phyloP scores from a whole-genome alignment of 106 monocot genomes.

The Dioscorea zingiberensis region DNA sequence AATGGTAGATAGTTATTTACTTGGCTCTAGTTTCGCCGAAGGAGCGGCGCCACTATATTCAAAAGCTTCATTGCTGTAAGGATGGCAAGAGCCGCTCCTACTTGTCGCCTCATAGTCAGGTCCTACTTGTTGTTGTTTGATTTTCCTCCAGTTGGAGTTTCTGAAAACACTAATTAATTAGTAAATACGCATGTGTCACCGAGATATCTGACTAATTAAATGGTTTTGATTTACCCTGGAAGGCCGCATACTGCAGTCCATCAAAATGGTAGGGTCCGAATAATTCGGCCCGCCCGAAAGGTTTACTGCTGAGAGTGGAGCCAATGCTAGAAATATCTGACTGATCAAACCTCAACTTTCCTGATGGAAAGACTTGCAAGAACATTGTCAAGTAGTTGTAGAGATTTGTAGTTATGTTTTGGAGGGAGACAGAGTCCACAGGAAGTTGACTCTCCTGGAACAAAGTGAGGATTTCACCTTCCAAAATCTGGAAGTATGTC shows the following conservation, averaged over 20 bases:
- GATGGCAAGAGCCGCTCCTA: slow-evolving; percentile 9
- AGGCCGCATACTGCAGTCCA: slow-evolving; percentile 18
- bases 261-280: slow-evolving; percentile 57
- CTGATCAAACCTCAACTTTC: slow-evolving; percentile 26
- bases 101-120: slow-evolving; percentile 19
- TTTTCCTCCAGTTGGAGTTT: slow-evolving; percentile 9
- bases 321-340: slow-evolving; percentile 24
- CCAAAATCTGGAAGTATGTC: slow-evolving; percentile 26
- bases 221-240: slow-evolving; percentile 21
- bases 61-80: slow-evolving; percentile 32
- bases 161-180: slow-evolving; percentile 6
- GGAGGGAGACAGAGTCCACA: slow-evolving; percentile 41
- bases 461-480: slow-evolving; percentile 12
- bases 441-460: slow-evolving; percentile 22
- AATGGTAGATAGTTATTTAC: slow-evolving; percentile 2
- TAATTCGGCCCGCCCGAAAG: slow-evolving; percentile 27
- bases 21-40: slow-evolving; percentile 23
- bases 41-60: slow-evolving; percentile 32
- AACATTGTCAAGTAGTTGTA: slow-evolving; percentile 28
- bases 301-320: slow-evolving; percentile 52
- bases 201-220: not conserved
- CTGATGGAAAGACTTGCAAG: slow-evolving; percentile 47
- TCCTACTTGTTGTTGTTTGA: slow-evolving; percentile 11
- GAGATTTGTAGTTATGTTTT: slow-evolving; percentile 16
- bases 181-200: not conserved